Conservation (phyloP, 305 asterid genomes). For the Solanum aculeatissimum region DNA sequence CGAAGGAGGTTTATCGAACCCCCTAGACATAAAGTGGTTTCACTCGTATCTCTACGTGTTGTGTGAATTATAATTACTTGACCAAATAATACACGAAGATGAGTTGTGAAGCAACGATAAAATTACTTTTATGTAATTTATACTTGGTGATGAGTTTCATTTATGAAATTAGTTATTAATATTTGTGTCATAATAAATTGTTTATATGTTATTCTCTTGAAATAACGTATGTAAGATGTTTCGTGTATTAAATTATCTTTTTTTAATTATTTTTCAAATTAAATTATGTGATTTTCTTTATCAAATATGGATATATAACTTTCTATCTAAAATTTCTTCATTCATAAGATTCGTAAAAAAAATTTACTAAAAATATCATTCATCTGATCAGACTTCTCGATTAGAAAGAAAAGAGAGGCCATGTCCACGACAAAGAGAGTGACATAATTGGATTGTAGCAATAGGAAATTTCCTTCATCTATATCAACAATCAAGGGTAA, state of each 20-base stretch:
- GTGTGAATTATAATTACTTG: not conserved
- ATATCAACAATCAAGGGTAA: not conserved
- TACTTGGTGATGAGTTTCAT: not conserved
- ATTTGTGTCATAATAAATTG: not conserved
- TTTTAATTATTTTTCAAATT: not conserved
- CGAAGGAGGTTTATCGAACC: too few species aligned
- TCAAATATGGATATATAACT: not conserved
- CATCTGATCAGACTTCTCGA: not conserved
- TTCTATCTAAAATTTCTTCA: not conserved
- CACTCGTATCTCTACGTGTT: not conserved
- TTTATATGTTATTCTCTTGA: not conserved
- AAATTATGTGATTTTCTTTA: not conserved
- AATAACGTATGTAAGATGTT: not conserved
- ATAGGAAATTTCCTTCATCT: not conserved
- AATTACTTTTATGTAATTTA: not conserved
- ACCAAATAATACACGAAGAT: not conserved
- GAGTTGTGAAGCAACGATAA: not conserved
- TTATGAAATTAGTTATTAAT: not conserved
- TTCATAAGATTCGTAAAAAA: not conserved
- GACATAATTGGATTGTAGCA: not conserved
- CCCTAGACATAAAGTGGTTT: too few species aligned
- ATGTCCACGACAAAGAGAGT: not conserved
- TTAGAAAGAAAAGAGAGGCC: not conserved
- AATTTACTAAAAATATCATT: not conserved
- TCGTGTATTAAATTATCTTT: accelerated